These are phyloP conservation scores for Stipa capillata DNA, from an alignment of 176 grass and related monocot genomes.

Conservation along the genomic window DNA sequence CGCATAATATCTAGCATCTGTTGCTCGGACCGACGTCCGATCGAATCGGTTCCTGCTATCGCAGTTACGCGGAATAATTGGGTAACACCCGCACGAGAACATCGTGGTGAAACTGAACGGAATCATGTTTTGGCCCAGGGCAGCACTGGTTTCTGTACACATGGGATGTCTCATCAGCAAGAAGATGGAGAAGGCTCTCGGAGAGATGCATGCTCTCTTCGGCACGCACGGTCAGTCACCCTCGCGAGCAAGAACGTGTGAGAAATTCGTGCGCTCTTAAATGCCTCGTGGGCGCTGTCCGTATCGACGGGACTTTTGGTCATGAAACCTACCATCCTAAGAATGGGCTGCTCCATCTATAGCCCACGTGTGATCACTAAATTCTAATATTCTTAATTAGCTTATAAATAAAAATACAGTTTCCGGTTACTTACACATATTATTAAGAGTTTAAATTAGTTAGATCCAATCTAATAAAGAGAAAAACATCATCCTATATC, in stretches of 20 bases:
- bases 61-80: background rate
- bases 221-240: background rate
- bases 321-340: too few species aligned
- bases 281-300: background rate
- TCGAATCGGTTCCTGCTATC: background rate
- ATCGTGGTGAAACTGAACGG: background rate
- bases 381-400: too few species aligned
- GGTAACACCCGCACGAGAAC: background rate
- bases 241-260: background rate
- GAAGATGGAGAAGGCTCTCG: background rate
- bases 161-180: conserved; percentile 16
- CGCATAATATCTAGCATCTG: background rate
- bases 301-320: background rate
- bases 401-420: too few species aligned
- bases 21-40: background rate
- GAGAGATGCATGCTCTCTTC: background rate
- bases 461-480: too few species aligned
- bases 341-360: too few species aligned
- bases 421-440: too few species aligned
- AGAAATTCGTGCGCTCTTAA: background rate
- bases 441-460: too few species aligned
- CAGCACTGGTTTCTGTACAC: background rate
- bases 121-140: background rate
- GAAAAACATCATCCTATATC: too few species aligned
- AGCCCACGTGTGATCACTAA: too few species aligned